Evolutionary conservation across 208 protist species (phyloP).

Genomic region (Leishmania guyanensis): DNA sequence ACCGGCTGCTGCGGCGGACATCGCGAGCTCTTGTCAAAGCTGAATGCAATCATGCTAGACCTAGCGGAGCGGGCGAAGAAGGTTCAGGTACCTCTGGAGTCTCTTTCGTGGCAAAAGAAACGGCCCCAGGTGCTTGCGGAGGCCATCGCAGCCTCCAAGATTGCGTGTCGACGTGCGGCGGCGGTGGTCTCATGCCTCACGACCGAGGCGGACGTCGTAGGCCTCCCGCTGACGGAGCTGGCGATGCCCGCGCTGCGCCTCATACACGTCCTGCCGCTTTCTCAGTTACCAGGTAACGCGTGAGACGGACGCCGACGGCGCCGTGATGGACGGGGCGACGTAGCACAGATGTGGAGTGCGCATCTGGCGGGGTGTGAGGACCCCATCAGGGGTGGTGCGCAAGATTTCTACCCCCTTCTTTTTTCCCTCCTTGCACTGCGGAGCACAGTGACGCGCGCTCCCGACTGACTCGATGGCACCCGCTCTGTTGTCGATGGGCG

Average conservation of each 20-base stretch:
- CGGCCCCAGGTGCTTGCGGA: constrained; percentile 41
- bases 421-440: background rate
- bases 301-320: background rate
- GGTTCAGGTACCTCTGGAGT: constrained; percentile 62
- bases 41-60: constrained; percentile 62
- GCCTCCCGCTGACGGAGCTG: constrained; percentile 38
- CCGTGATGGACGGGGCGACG: background rate
- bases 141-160: constrained; percentile 24
- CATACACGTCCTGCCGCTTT: constrained; percentile 22
- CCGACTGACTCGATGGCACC: background rate
- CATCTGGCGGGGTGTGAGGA: too few species aligned
- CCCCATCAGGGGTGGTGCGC: background rate
- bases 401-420: background rate
- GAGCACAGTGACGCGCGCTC: background rate
- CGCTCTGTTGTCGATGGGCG: background rate
- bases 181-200: constrained; percentile 62
- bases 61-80: constrained; percentile 69
- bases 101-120: constrained; percentile 26
- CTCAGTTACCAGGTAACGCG: background rate
- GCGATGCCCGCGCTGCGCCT: constrained; percentile 33
- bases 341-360: background rate
- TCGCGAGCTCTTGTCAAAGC: constrained; percentile 65
- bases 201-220: constrained; percentile 66
- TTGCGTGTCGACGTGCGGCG: constrained; percentile 21
- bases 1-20: constrained; percentile 73